A percentile compares a stretch with the other conserved stretches of the same genome.
These are phyloP conservation scores for Citrus trifoliata DNA, from an alignment of 345 rosid genomes.

Conservation along the genomic window DNA sequence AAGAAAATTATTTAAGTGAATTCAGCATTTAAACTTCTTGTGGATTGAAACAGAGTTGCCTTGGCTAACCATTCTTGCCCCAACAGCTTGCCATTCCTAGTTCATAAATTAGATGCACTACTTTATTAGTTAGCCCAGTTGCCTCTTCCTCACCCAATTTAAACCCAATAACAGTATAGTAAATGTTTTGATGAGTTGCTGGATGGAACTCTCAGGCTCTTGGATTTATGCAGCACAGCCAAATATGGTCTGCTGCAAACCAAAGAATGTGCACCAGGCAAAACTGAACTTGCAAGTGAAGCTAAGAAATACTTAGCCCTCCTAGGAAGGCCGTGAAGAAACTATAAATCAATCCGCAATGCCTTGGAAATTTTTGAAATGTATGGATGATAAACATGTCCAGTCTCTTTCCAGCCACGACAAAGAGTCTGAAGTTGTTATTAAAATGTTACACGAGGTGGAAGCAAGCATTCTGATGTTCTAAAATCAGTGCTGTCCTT, in stretches of 20 bases:
- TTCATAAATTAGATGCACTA: too few species aligned
- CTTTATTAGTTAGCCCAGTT: background rate
- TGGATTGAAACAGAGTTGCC: background rate
- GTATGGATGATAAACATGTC: background rate
- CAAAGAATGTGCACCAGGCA: conserved; percentile 21
- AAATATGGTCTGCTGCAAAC: conserved; percentile 28
- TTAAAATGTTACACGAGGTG: conserved; percentile 28
- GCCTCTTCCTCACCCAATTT: background rate
- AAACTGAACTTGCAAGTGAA: conserved; percentile 1
- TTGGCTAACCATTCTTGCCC: background rate
- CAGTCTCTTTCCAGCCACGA: background rate
- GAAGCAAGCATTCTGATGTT: conserved; percentile 18
- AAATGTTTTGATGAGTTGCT: background rate
- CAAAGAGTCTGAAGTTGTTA: background rate
- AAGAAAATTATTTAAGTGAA: background rate
- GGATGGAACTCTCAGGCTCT: conserved; percentile 20
- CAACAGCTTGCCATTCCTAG: background rate
- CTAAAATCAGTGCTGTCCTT: conserved; percentile 30
- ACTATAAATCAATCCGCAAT: too few species aligned
- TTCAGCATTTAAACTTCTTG: background rate
- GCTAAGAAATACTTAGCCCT: conserved; percentile 31
- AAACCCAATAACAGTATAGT: background rate
- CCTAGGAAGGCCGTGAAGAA: too few species aligned
- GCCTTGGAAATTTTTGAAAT: background rate
- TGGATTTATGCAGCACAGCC: conserved; percentile 25